These are phyloP conservation scores for Mycena epipterygia DNA, from an alignment of 768 basidiomycete species.

Conservation along the genomic window DNA sequence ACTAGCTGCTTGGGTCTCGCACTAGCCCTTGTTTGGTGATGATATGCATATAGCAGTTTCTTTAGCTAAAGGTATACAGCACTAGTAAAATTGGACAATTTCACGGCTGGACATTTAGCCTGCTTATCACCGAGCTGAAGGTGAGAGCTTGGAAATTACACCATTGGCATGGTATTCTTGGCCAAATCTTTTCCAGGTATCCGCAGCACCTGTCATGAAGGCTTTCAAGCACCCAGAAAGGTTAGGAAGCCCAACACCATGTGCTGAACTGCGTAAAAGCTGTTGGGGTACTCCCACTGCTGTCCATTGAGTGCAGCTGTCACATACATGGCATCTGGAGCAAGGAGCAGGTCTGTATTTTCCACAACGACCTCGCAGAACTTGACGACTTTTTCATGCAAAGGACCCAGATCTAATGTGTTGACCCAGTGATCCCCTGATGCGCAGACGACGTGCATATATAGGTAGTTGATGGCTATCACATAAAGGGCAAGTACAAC, in stretches of 20 bases:
- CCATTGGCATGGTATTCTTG: constrained; percentile 36
- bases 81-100: too few relatives aligned
- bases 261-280: constrained; percentile 33
- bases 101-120: too few relatives aligned
- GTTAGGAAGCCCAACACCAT: constrained; percentile 35
- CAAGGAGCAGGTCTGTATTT: constrained; percentile 37
- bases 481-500: constrained; percentile 10
- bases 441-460: constrained; percentile 8
- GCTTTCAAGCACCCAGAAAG: constrained; percentile 31
- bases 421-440: not conserved
- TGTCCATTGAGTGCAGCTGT: constrained; percentile 43
- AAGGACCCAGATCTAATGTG: not conserved
- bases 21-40: too few relatives aligned
- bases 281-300: constrained; percentile 40
- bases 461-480: not conserved
- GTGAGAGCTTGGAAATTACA: not conserved
- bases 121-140: constrained; percentile 9
- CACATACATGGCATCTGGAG: constrained; percentile 27
- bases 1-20: too few relatives aligned
- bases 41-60: too few relatives aligned
- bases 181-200: constrained; percentile 45
- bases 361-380: constrained; percentile 37
- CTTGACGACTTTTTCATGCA: not conserved
- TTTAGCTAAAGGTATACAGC: too few relatives aligned
- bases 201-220: constrained; percentile 44